These are phyloP conservation scores for Nadsonia commutata DNA, from an alignment of 1,139 yeast species.

Conservation along the genomic window DNA sequence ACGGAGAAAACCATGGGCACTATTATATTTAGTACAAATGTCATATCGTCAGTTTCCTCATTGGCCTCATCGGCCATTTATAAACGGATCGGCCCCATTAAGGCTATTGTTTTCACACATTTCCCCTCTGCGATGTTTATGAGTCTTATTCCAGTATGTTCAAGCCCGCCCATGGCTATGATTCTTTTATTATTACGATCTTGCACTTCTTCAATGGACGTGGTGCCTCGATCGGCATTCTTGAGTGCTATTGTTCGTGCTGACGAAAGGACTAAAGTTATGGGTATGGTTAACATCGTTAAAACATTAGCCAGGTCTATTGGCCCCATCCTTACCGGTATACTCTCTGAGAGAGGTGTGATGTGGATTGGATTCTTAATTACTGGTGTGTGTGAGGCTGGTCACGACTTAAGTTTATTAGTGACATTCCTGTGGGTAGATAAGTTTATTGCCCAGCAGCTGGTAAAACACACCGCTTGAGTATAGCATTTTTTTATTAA, in stretches of 20 bases:
- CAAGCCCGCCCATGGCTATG: slow-evolving; percentile 19
- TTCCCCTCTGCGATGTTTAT: slow-evolving; percentile 62
- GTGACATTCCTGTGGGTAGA: background rate
- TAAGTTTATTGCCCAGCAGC: background rate
- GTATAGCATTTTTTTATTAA: too few species aligned
- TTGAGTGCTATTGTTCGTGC: slow-evolving; percentile 52
- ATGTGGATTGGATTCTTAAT: slow-evolving; percentile 48
- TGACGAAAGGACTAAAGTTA: slow-evolving; percentile 53
- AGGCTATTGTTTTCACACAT: slow-evolving; percentile 63
- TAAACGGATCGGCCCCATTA: slow-evolving; percentile 58
- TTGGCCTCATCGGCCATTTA: slow-evolving; percentile 61
- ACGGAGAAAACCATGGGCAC: slow-evolving; percentile 27
- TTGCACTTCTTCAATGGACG: slow-evolving; percentile 67
- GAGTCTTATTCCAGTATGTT: slow-evolving; percentile 36
- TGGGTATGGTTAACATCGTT: slow-evolving; percentile 77
- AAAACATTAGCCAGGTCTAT: slow-evolving; percentile 73
- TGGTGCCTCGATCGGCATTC: slow-evolving; percentile 75
- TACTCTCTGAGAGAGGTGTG: slow-evolving; percentile 38
- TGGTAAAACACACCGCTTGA: too few species aligned
- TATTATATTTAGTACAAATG: slow-evolving; percentile 46
- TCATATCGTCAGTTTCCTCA: slow-evolving; percentile 47
- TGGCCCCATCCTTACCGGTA: slow-evolving; percentile 72
- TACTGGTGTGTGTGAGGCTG: slow-evolving; percentile 38
- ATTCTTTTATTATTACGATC: slow-evolving; percentile 32
- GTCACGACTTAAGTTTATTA: slow-evolving; percentile 18